Conservation (phyloP, 2,329 filamentous ascomycete genomes). For the Paraphoma sp. region DNA sequence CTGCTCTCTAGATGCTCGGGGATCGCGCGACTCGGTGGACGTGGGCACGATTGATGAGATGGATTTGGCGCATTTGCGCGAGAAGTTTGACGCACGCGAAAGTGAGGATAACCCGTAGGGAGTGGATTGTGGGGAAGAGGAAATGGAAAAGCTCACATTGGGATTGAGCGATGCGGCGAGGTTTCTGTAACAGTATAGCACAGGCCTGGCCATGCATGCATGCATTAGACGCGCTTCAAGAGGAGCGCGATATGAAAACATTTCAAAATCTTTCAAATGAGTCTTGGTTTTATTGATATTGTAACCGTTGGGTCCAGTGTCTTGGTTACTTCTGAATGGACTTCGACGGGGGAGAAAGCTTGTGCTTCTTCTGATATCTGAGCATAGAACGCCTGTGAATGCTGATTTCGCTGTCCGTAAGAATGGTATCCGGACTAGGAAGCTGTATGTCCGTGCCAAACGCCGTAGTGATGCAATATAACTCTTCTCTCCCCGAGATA, state of each 20-base stretch:
- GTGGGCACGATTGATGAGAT: not conserved
- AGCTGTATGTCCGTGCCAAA: not conserved
- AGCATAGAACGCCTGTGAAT: no score
- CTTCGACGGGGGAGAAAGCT: no score
- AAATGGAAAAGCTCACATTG: not conserved
- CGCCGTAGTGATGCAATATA: not conserved
- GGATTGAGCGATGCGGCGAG: not conserved
- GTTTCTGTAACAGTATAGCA: constrained; percentile 17
- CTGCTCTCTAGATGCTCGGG: not conserved
- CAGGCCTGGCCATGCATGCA: constrained; percentile 17
- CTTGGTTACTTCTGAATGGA: no score
- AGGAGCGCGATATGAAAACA: constrained; percentile 18
- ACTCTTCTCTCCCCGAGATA: no score
- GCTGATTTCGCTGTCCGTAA: no score
- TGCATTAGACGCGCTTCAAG: constrained; percentile 16
- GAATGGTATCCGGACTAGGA: no score
- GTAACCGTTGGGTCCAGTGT: not conserved
- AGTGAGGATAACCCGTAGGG: not conserved
- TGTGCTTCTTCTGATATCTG: no score
- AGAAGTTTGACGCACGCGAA: not conserved
- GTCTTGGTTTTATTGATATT: not conserved
- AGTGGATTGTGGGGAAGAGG: not conserved
- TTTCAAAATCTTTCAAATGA: constrained; percentile 1
- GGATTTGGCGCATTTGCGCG: not conserved
- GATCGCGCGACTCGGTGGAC: not conserved